These are phyloP conservation scores for Suillus spraguei DNA, from an alignment of 768 basidiomycete genomes.

Conservation along the genomic window DNA sequence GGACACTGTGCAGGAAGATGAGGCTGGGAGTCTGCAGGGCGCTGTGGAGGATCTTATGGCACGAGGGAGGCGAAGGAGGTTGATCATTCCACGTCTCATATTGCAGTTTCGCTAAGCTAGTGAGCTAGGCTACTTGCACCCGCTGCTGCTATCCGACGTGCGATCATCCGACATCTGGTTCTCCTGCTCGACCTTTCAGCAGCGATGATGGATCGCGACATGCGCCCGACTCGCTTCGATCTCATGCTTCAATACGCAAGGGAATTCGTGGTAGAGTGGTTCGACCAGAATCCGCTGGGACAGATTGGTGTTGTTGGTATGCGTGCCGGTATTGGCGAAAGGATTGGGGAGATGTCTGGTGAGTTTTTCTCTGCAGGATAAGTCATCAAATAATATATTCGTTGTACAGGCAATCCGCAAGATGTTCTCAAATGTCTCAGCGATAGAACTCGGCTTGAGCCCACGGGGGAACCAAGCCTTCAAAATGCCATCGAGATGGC, in stretches of 20 bases:
- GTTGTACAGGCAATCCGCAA: constrained; percentile 81
- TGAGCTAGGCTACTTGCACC: constrained; percentile 73
- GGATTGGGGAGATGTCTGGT: constrained; percentile 94
- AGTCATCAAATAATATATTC: constrained; percentile 10
- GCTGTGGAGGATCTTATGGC: constrained; percentile 92
- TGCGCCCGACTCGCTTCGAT: constrained; percentile 94
- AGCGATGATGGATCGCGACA: constrained; percentile 94
- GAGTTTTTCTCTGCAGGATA: constrained; percentile 23
- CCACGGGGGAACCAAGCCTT: constrained; percentile 89
- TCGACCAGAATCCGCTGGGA: constrained; percentile 98
- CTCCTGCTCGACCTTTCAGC: constrained; percentile 90
- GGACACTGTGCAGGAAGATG: constrained; percentile 98
- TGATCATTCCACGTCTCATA: constrained; percentile 11
- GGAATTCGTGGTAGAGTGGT: constrained; percentile 95
- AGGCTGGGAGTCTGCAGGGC: constrained; percentile 84
- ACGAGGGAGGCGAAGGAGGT: constrained; percentile 83
- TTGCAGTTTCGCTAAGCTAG: constrained; percentile 13
- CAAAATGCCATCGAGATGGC: constrained; percentile 99
- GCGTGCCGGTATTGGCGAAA: constrained; percentile 88
- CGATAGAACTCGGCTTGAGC: constrained; percentile 87
- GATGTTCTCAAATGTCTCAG: constrained; percentile 88
- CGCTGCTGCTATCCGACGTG: constrained; percentile 85
- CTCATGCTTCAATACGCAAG: constrained; percentile 87
- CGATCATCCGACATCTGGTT: constrained; percentile 95
- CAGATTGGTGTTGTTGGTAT: constrained; percentile 96